Base-by-base conservation (phyloP, 2,329 filamentous ascomycete species). In the Amauroascus verrucosus region DNA sequence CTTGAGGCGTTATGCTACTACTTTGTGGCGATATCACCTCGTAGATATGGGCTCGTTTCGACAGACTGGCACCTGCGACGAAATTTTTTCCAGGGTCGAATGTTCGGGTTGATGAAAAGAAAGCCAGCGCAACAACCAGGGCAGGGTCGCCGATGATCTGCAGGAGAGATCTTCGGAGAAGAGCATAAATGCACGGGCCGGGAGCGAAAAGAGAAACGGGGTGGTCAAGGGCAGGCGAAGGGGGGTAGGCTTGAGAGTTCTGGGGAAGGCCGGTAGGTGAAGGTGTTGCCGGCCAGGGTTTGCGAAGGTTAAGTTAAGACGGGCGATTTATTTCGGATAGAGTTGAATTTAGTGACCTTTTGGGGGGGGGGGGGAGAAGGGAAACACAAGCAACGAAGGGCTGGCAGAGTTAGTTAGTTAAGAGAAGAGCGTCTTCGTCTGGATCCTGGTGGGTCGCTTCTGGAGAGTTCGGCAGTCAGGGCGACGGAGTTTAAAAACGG, bases 141-240 rank as follows among this genome's bases (percentile, higher is more conserved):
- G 24, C 13, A 32, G 28, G 48, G 24, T 32, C 2, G 16, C 16
- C 48, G 48, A 43, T 41, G 48, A 43, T 51, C 37, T 43, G 48
- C 48, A 43, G 48, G 40, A 43, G 48, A 43, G 32, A 38, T 48
- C 46, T 48, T 38, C 46, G 30, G 18, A 6, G 5, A 30, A 33
- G 32, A 50, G 48, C 37, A 45, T 51, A 33, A 43, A 33, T 32
- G 8, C 37, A 35, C 40, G 6, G 48, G 14, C 26, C 5, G 35
- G 14, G 48, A 44, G 33, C 22, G 26, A 51, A 13, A 51, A 16
- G 48, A 16, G 26, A 43, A 24, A 6, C 5, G 14, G 20, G 13
- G 20, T 5, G n/a, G 6, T 18, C 18, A 40, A 40, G 20, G 6
- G 4, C 6, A 6, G 5, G n/a, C 2, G 16, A 40, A 40, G 14